Base-by-base conservation (phyloP, 352 stramenopile species). In the Pythium coloratum region DNA sequence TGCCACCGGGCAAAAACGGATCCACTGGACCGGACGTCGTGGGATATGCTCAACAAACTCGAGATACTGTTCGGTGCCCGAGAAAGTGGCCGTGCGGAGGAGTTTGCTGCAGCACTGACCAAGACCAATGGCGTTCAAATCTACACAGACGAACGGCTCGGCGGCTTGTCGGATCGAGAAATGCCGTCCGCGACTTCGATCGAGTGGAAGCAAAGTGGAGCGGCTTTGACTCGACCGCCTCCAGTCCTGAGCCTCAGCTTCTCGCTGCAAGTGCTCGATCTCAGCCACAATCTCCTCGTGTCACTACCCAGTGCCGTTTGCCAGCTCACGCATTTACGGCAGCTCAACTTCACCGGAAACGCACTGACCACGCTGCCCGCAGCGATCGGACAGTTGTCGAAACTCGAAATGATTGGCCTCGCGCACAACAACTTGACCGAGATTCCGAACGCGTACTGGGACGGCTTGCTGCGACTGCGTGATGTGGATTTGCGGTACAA, bases 261-360 rank as follows among this genome's bases (percentile, higher is more conserved):
- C 2, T 60, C 59, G 20, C 66, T 70, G 6, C 34, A 55, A 33
- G 32, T 53, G n/a, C 67, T 92, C 50, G 64, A 89, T 65, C 36
- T 92, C 18, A 80, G 73, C 34, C 60, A 73, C 24, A 92, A 92
- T 51, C 56, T 78, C 10, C 63, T 90, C 14, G 69, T 76, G 9
- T 68, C 84, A 12, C 55, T 92, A 14, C 82, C 84, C 0, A 62
- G 51, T 3, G 59, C 66, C 1, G 70, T 92, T 33, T 60, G 55
- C 24, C 65, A 62, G 0, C 62, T 92, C 30, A 61, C 62, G 6
- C 72, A 75, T 28, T 67, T 92, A 0, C 33, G 72, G 55, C 51
- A 76, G 56, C 71, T 92, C 13, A 69, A 86, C 54, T 60, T 81
- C n/a, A 87, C 84, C 28, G 74, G 88, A 55, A 92, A 92, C 40